Evolutionary conservation across 768 basidiomycete genomes (phyloP).

Genomic region (Holtermanniella nyarrowii): DNA sequence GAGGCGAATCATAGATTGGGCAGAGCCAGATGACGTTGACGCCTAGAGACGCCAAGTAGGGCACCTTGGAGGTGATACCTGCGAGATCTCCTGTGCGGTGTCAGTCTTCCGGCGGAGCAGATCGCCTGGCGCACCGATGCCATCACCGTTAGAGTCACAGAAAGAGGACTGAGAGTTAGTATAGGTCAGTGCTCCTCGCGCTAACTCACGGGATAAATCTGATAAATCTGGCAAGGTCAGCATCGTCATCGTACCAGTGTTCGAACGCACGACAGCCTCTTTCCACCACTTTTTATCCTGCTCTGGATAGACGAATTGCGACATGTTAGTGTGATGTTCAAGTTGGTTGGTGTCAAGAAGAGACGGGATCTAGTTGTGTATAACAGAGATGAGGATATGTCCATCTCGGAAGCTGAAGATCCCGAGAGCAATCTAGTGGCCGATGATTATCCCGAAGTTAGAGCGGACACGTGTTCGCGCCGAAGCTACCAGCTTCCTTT

Average conservation of each 20-base stretch:
- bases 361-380: too few species aligned
- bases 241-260: neutral
- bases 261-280: conserved; percentile 18
- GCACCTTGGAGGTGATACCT: conserved; percentile 56
- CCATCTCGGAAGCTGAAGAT: too few species aligned
- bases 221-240: neutral
- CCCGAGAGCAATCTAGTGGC: too few species aligned
- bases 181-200: neutral
- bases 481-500: too few species aligned
- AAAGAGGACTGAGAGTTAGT: conserved; percentile 45
- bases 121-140: conserved; percentile 49
- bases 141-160: conserved; percentile 62
- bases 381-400: too few species aligned
- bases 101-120: conserved; percentile 57
- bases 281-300: conserved; percentile 39
- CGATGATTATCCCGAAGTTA: too few species aligned
- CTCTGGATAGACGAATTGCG: conserved; percentile 1
- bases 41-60: conserved; percentile 59
- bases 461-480: too few species aligned
- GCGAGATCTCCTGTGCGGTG: conserved; percentile 60
- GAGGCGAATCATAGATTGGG: conserved; percentile 60
- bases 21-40: conserved; percentile 61
- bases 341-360: too few species aligned
- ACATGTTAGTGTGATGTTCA: too few species aligned
- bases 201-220: conserved; percentile 48